Base-by-base conservation (phyloP, 805 yeast genomes). In the Metschnikowia anglica region DNA sequence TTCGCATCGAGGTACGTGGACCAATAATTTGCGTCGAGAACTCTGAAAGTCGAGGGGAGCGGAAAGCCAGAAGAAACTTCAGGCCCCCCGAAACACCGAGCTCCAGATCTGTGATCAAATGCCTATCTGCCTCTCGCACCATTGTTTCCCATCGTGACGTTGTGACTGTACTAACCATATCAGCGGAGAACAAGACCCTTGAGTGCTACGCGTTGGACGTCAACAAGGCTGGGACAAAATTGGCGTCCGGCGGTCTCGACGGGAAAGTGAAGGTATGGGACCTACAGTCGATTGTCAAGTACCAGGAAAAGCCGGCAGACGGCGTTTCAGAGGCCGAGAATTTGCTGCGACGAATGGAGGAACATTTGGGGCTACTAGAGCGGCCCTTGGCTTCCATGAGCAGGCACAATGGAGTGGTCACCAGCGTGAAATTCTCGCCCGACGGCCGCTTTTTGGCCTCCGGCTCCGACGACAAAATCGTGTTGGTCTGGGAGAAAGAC, bases 351-450 rank as follows among this genome's bases (percentile, higher is more conserved):
- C 46, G 54, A 6, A 45, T 50, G 52, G 44, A 42, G 26, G 45
- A 28, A 18, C 53, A 43, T 6, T 28, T 24, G 15, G 30, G 19
- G 2, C 30, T 32, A 17, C 17, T 37, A n/a, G 38, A 42, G 31
- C 62, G 77, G 21, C 95, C 96, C 3, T 63, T 90, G 13, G 88
- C 95, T 44, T 83, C 93, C 20, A 88, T 93, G 96, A 83, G 93
- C 28, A 77, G 97, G 41, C 99, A 93, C 59, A 88, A 93, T 17
- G 99, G 99, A 37, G 96, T 96, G 2, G 97, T 93, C 4, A 93
- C 99, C 1, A 83, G 88, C 43, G 93, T 93, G 18, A 76, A 90
- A 54, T 93, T 93, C 60, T 86, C 95, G 1, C 97, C 98, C 0
- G 86, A 85, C 55, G 97, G 97, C 0, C 68, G 91, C 37, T 93